These are phyloP conservation scores for Acanthamoeba lenticulata DNA, from an alignment of 208 protist genomes.

Conservation along the genomic window DNA sequence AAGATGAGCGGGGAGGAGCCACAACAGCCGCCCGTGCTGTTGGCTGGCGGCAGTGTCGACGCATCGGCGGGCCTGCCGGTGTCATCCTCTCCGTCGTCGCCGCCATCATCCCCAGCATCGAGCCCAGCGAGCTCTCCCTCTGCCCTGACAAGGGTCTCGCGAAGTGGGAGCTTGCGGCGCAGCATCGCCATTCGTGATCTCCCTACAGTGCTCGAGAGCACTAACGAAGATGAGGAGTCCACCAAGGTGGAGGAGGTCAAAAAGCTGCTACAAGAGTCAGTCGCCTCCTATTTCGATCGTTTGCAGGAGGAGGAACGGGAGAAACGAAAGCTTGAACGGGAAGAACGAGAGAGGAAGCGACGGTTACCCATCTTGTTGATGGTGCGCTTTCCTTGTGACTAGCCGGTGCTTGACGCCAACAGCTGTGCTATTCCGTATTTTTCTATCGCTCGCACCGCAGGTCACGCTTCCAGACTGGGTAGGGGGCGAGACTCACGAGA, in stretches of 20 bases:
- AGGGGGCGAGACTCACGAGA: background rate
- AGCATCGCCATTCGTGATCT: too few relatives aligned
- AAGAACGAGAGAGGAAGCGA: background rate
- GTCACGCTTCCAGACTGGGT: background rate
- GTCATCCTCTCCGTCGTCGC: too few relatives aligned
- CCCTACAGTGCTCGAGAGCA: too few relatives aligned
- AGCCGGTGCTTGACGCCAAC: background rate
- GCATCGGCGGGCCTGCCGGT: too few relatives aligned
- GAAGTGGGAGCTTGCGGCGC: too few relatives aligned
- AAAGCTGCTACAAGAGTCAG: background rate
- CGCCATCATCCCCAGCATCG: too few relatives aligned
- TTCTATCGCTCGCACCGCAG: background rate
- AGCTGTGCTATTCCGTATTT: background rate
- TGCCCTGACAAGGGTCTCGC: too few relatives aligned
- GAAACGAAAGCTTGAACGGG: background rate
- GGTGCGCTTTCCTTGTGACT: background rate
- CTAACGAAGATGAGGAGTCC: background rate
- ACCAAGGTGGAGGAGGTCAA: slow-evolving; percentile 4
- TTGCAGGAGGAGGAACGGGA: background rate
- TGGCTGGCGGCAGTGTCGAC: too few relatives aligned
- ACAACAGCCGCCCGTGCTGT: too few relatives aligned
- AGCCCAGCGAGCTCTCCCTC: too few relatives aligned
- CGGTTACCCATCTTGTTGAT: background rate
- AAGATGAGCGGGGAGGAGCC: too few relatives aligned
- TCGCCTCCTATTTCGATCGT: background rate